These are phyloP conservation scores for Multifurca ochricompacta DNA, from an alignment of 768 basidiomycete genomes.

Conservation along the genomic window DNA sequence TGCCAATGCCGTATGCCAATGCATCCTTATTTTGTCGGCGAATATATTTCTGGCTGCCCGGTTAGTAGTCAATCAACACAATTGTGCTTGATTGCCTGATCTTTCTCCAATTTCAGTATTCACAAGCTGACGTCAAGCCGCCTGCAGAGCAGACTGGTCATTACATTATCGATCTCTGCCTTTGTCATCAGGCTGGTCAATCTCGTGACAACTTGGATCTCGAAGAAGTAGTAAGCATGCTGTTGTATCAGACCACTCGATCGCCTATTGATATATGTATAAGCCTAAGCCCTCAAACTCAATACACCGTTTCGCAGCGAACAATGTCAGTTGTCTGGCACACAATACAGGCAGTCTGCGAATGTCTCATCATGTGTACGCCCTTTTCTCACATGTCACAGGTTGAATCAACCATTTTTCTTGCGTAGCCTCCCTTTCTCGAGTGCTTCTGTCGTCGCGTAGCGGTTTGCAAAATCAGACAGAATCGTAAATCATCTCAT, in stretches of 20 bases:
- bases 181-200: background rate
- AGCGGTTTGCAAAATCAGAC: background rate
- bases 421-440: background rate
- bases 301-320: background rate
- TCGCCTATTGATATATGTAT: background rate
- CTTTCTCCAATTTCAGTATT: background rate
- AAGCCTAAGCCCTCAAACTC: background rate
- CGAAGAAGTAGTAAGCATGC: background rate
- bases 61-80: background rate
- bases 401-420: background rate
- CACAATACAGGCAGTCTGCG: background rate
- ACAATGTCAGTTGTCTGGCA: background rate
- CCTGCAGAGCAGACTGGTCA: background rate
- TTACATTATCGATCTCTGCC: background rate
- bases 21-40: background rate
- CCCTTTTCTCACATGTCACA: background rate
- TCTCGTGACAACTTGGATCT: background rate
- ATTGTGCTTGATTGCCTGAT: background rate
- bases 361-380: constrained; percentile 2
- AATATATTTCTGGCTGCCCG: background rate
- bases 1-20: background rate
- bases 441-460: background rate
- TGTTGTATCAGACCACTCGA: background rate
- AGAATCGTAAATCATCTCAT: background rate
- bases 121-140: background rate